A percentile compares a stretch with the other conserved stretches of the same genome.
These are phyloP conservation scores for Wakefieldia striispora DNA, from an alignment of 768 basidiomycete species.

Conservation along the genomic window DNA sequence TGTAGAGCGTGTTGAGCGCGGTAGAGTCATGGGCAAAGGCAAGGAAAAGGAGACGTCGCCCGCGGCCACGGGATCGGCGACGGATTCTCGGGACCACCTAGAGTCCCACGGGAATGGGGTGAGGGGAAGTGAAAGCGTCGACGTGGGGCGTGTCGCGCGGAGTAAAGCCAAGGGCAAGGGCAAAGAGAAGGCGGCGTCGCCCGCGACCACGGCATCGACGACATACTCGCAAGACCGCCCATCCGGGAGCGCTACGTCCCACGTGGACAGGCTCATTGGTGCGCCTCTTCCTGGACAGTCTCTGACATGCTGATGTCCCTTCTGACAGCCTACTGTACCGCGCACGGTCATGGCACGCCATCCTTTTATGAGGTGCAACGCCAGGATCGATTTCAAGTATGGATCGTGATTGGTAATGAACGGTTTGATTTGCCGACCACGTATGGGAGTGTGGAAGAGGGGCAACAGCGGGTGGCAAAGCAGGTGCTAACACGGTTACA, in stretches of 20 bases:
- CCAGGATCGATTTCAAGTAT: slow-evolving; percentile 35
- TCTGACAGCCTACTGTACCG: slow-evolving; percentile 22
- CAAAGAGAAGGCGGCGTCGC: slow-evolving; percentile 10
- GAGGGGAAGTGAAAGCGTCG: background rate
- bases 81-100: background rate
- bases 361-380: slow-evolving; percentile 32
- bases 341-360: slow-evolving; percentile 25
- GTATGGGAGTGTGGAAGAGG: slow-evolving; percentile 38
- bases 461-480: slow-evolving; percentile 44
- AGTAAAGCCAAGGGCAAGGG: slow-evolving; percentile 9
- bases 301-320: background rate
- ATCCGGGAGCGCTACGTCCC: background rate
- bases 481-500: slow-evolving; percentile 41
- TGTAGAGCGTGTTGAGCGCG: background rate
- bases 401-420: slow-evolving; percentile 46
- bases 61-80: background rate
- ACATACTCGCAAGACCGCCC: background rate
- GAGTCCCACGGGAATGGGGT: background rate
- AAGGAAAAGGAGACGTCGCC: slow-evolving; percentile 13
- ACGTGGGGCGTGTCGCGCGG: background rate
- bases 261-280: slow-evolving; percentile 19
- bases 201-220: background rate
- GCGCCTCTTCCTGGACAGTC: background rate
- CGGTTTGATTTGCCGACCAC: slow-evolving; percentile 43
- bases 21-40: slow-evolving; percentile 8